These are phyloP conservation scores for Geotrichum bryndzae DNA, from an alignment of 1,139 yeast genomes.

Conservation along the genomic window DNA sequence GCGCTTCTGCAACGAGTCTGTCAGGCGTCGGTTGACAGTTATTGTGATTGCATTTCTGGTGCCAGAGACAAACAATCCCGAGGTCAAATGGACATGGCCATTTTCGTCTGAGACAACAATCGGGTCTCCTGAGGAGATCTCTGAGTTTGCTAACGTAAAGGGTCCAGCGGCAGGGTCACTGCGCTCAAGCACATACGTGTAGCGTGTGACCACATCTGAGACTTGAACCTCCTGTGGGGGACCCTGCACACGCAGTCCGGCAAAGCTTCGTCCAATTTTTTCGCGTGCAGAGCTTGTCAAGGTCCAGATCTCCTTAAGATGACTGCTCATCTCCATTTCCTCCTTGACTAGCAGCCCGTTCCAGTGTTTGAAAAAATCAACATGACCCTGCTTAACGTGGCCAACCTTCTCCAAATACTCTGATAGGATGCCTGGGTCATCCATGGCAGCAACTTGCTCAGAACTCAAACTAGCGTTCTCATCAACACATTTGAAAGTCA, in stretches of 20 bases:
- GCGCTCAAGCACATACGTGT: conserved; percentile 6
- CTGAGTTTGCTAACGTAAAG: conserved; percentile 23
- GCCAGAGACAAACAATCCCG: conserved; percentile 51
- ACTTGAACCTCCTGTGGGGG: neutral
- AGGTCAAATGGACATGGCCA: conserved; percentile 71
- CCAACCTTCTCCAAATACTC: conserved; percentile 8
- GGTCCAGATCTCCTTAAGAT: conserved; percentile 65
- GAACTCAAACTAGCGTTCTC: conserved; percentile 51
- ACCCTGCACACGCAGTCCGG: conserved; percentile 41
- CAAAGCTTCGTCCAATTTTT: conserved; percentile 53
- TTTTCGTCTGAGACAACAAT: conserved; percentile 71
- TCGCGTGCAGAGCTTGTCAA: conserved; percentile 59
- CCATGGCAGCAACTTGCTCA: neutral
- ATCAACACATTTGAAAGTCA: conserved; percentile 27
- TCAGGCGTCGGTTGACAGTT: conserved; percentile 48
- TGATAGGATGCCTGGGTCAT: neutral
- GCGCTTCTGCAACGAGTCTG: conserved; percentile 41
- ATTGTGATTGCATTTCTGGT: conserved; percentile 37
- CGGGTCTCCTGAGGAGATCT: conserved; percentile 31
- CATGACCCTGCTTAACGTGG: conserved; percentile 2
- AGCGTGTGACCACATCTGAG: conserved; percentile 9
- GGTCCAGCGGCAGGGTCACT: conserved; percentile 12
- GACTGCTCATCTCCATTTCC: conserved; percentile 51
- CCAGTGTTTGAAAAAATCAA: conserved; percentile 63
- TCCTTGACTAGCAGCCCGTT: conserved; percentile 65